Conservation (phyloP, 352 stramenopile species). For the Globisporangium camurandrum region DNA sequence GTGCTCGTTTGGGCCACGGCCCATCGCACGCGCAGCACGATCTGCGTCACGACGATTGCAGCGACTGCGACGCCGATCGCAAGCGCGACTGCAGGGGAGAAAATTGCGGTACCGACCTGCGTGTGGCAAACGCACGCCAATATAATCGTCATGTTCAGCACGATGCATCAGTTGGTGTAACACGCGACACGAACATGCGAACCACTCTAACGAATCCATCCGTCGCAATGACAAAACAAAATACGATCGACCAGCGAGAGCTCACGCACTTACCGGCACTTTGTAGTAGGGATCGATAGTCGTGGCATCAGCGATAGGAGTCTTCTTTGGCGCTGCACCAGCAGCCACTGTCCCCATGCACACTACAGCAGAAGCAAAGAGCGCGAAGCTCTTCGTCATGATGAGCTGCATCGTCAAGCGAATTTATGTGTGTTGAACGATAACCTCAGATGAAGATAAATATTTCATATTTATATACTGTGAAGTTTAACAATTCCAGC, state of each 20-base stretch:
- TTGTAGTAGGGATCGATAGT: neutral
- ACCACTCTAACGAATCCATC: too few relatives aligned
- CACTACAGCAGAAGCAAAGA: too few relatives aligned
- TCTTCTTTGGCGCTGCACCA: too few relatives aligned
- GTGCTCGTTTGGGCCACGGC: neutral
- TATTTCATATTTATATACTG: too few relatives aligned
- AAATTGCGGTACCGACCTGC: neutral
- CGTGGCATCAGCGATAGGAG: too few relatives aligned
- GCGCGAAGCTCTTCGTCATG: too few relatives aligned
- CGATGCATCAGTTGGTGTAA: neutral
- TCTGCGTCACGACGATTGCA: conserved; percentile 13
- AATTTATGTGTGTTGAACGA: too few relatives aligned
- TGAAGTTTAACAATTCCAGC: too few relatives aligned
- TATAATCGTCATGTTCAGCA: neutral
- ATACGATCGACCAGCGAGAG: neutral
- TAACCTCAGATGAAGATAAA: too few relatives aligned
- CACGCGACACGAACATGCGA: neutral
- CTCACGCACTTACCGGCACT: neutral
- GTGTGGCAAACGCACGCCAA: neutral
- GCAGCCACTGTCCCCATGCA: too few relatives aligned
- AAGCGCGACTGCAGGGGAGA: conserved; percentile 1
- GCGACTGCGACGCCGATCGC: conserved; percentile 11
- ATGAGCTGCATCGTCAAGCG: too few relatives aligned
- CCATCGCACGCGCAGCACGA: conserved; percentile 2
- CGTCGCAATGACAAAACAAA: neutral